Conservation (phyloP, 2,329 filamentous ascomycete genomes). For the Colletotrichum destructivum region DNA sequence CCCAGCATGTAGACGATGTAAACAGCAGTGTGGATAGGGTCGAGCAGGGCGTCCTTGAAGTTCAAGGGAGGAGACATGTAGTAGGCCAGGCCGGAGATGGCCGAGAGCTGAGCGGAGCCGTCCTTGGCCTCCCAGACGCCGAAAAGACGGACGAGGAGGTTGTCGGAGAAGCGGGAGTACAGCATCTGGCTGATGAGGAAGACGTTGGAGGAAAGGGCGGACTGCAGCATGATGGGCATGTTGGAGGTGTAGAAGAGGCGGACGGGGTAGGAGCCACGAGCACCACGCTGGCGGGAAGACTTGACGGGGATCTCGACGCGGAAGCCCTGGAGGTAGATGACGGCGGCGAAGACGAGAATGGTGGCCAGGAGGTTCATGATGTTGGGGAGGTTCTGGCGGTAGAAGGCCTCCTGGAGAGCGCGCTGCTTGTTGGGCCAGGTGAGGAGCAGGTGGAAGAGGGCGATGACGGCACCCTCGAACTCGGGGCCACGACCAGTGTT, state of each 20-base stretch:
- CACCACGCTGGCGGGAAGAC: conserved; percentile 98
- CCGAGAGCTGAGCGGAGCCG: conserved; percentile 94
- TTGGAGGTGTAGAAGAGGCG: conserved; percentile 99
- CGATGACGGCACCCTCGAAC: conserved; percentile 98
- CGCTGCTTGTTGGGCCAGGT: conserved; percentile 99
- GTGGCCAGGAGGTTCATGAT: conserved; percentile 99
- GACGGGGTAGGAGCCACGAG: conserved; percentile 97
- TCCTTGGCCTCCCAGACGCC: conserved; percentile 99
- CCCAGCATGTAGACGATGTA: conserved; percentile 99
- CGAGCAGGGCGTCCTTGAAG: conserved; percentile 96
- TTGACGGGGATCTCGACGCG: conserved; percentile 99
- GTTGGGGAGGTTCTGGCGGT: conserved; percentile 99
- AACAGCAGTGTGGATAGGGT: conserved; percentile 95
- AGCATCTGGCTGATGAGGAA: conserved; percentile 99
- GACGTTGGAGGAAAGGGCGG: conserved; percentile 97
- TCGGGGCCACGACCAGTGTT: conserved; percentile 99
- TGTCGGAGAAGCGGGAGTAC: conserved; percentile 98
- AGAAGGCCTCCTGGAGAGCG: conserved; percentile 98
- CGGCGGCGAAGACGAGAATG: conserved; percentile 91
- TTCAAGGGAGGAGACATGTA: conserved; percentile 99
- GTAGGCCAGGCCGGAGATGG: conserved; percentile 94
- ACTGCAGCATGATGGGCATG: conserved; percentile 99
- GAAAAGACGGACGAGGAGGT: conserved; percentile 96
- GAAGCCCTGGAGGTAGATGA: conserved; percentile 99
- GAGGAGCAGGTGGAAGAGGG: conserved; percentile 96